Conservation (phyloP, 2,329 filamentous ascomycete genomes). For the Chrysoporthe deuterocubensis region DNA sequence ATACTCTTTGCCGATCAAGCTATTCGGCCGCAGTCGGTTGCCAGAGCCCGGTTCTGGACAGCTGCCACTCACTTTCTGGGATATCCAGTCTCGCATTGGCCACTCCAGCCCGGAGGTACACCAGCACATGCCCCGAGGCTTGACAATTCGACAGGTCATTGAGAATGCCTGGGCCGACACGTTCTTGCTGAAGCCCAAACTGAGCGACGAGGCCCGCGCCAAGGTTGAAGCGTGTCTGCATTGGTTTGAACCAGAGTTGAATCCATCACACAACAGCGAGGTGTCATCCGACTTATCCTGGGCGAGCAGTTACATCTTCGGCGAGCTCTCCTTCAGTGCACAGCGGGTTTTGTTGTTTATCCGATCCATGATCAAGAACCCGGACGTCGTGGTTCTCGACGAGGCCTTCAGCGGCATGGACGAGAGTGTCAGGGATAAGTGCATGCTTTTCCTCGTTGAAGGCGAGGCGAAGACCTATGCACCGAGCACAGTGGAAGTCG, state of each 20-base stretch:
- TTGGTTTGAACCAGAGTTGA: constrained; percentile 82
- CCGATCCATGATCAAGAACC: constrained; percentile 77
- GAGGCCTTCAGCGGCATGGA: constrained; percentile 90
- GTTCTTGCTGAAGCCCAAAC: constrained; percentile 70
- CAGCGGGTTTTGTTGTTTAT: constrained; percentile 88
- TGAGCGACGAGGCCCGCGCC: constrained; percentile 59
- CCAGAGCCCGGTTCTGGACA: constrained; percentile 69
- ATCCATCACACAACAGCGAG: constrained; percentile 48
- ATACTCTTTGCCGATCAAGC: constrained; percentile 83
- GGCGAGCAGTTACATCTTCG: constrained; percentile 71
- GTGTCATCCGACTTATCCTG: constrained; percentile 53
- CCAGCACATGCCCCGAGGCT: constrained; percentile 81
- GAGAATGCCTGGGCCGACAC: constrained; percentile 92
- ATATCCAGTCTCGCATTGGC: constrained; percentile 86
- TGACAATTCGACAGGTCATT: constrained; percentile 74
- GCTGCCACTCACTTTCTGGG: constrained; percentile 85
- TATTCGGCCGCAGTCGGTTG: constrained; percentile 83
- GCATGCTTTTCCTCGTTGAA: constrained; percentile 75
- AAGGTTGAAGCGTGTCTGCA: constrained; percentile 71
- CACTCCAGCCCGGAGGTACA: constrained; percentile 95
- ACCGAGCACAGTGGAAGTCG: constrained; percentile 7
- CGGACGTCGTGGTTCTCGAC: constrained; percentile 82
- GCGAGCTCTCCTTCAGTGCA: constrained; percentile 75
- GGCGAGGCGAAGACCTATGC: constrained; percentile 58
- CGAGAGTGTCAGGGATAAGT: constrained; percentile 80